Base-by-base conservation (phyloP, 1,284 basidiomycete species). In the Neotropicomus parvogracilis region DNA sequence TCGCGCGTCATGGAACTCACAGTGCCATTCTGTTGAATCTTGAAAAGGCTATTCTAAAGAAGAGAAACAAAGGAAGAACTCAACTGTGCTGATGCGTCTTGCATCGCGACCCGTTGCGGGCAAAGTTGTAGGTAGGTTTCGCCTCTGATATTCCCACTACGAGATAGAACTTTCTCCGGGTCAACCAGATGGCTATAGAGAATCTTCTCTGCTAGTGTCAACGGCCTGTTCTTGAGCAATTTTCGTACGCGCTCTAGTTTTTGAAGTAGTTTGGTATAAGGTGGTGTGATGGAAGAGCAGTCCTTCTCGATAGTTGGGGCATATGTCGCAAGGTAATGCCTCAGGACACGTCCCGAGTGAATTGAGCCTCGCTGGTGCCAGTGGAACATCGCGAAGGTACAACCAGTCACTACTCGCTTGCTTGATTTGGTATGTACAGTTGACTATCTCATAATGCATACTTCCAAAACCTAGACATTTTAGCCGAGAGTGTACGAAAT, bases 151-250 rank as follows among this genome's bases (percentile, higher is more conserved):
- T 73, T 78, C 19, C 82, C 81, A 41, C 81, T 81, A 43, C 79
- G 75, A 16, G 78, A 78, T 28, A 97, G 71, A 48, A 75, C 83
- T 57, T 83, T 81, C 55, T 86, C 80, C 8, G 93, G 91, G 56
- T 95, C 83, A 57, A 82, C 70, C 46, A 99, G 73, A 71, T 99
- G 97, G 59, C 92, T 87, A 70, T 97, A 99, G 38, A 99, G 77
- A 42, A 99, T 97, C 79, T 99, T 99, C 72, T 99, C 97, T 21
- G 95, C 89, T 14, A 99, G 78, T 1, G 95, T 95, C 50, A 99
- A 73, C 16, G 90, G 89, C 48, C 83, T 74, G 54, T 73, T 68
- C 52, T 78, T 76, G 58, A 98, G 75, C 43, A 90, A 71, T 43
- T 76, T 67, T 49, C 89, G 83, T 46, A 95, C 91, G 45, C 71